Base-by-base conservation (phyloP, 176 grass and related monocot species). In the Oryza australiensis region DNA sequence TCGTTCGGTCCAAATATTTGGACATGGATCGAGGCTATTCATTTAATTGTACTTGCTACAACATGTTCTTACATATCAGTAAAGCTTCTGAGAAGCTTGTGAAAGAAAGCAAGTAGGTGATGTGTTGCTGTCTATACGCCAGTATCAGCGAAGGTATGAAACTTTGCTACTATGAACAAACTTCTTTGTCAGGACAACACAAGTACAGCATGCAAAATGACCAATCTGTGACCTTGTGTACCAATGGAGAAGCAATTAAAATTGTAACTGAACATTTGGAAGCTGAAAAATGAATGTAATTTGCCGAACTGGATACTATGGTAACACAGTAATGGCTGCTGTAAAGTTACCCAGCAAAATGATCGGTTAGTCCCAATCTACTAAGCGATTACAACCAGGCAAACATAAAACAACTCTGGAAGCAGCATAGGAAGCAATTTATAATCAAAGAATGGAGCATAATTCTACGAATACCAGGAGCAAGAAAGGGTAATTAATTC, bases 11-110 rank as follows among this genome's bases (percentile, higher is more conserved):
- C 67, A 62, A 38, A 38, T 66, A 41, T 86, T 82, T 89, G 57
- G 72, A 35, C 62, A 29, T 86, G 83, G 78, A 86, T 86, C 43
- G 34, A 86, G 57, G 72, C 67, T 82, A 86, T 78, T 77, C 77
- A 48, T 90, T 86, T 60, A 49, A 68, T 83, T 86, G 26, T 79
- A 48, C 46, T 69, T 26, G 3, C 43, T 3, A 14, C 8, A 5
- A 30, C 16, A 24, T 24, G 41, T 18, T 48, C 38, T 43, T 60
- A 24, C 55, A 24, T 60, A 24, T 24, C 22, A 33, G 42, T 15
- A 82, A 82, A 82, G 37, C 14, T 12, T 73, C 27, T 82, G 37
- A 43, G 16, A 46, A 46, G 55, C 18, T 45, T 22, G 23, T 30
- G 18, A 16, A 63, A 27, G 60, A 32, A 72, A 26, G 69, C 70